These are phyloP conservation scores for Inga oerstediana DNA, from an alignment of 306 rosid species.

Conservation along the genomic window DNA sequence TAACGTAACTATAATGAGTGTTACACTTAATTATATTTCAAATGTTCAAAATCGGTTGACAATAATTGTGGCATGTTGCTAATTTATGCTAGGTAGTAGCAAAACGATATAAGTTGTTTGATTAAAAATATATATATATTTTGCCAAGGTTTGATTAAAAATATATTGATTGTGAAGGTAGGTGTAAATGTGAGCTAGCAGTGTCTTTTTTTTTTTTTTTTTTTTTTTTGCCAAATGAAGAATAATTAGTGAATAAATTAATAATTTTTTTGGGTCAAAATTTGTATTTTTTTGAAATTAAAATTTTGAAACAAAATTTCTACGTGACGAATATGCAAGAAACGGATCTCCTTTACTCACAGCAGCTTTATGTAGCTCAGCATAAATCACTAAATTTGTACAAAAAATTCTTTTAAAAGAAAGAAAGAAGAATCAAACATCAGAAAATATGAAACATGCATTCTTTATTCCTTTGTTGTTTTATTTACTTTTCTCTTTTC, in stretches of 20 bases:
- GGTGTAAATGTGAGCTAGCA: background rate
- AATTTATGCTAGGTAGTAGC: background rate
- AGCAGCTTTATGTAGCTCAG: background rate
- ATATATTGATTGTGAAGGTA: background rate
- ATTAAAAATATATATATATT: no score
- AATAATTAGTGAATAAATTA: background rate
- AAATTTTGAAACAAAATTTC: background rate
- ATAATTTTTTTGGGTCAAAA: background rate
- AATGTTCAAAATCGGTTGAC: background rate
- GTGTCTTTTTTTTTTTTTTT: background rate
- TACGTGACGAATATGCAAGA: background rate
- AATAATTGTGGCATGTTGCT: background rate
- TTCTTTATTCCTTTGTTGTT: conserved; percentile 20
- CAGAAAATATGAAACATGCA: background rate
- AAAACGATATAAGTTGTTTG: no score
- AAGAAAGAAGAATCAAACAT: conserved; percentile 7
- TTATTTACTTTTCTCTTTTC: conserved; percentile 9
- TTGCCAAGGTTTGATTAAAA: background rate
- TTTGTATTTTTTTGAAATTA: background rate
- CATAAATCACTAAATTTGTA: conserved; percentile 14
- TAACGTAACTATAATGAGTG: background rate
- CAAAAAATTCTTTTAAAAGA: conserved; percentile 1
- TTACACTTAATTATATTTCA: background rate
- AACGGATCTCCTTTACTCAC: background rate
- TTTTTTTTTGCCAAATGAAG: background rate